Evolutionary conservation across 495 filamentous ascomycete genomes (phyloP), one percentile per base, ranked within the genome.

Genomic region (Lindgomyces ingoldianus): DNA sequence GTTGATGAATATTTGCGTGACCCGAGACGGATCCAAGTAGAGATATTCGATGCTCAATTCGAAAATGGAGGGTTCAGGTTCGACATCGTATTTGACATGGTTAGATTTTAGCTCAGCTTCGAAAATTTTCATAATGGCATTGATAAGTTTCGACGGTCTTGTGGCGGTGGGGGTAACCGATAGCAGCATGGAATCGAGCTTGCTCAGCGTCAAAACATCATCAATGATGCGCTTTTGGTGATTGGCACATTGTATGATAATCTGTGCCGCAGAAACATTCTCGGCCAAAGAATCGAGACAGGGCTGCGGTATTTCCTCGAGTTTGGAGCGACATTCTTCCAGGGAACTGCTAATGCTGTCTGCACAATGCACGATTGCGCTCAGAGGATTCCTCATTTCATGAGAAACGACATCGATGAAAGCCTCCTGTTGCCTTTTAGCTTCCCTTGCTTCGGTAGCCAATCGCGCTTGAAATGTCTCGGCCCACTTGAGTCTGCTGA

Each of bases 351-450:
- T 62, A 27, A 75, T 74, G 14, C 67, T 70, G 11, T 76, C 73
- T 3, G 70, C 63, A 44, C 70, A 74, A 49, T 76, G 74, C 9
- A 76, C 54, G 11, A 76, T 70, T 0, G 73, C 74, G 33, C 65
- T 70, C 4, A 76, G 63, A 6, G 74, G 74, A 61, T 76, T 76
- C 1, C 74, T 65, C 50, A 76, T 75, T 51, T 76, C 74, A 57
- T 76, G 67, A 9, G 57, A 62, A 0, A 62, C 57, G 14, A 62
- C 51, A 29, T 69, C 67, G 18, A 69, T 69, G 33, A 69, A 69
- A 30, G 49, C 44, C 29, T 69, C 67, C 57, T 65, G 74, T 56
- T 76, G 74, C 36, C 60, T 50, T 44, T 72, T 74, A 0, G 67
- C 62, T 21, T 75, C 73, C 25, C 30, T 39, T 9, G 74, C 74